Evolutionary conservation across 768 basidiomycete genomes (phyloP).

Genomic region (Xanthoconium stramineum): DNA sequence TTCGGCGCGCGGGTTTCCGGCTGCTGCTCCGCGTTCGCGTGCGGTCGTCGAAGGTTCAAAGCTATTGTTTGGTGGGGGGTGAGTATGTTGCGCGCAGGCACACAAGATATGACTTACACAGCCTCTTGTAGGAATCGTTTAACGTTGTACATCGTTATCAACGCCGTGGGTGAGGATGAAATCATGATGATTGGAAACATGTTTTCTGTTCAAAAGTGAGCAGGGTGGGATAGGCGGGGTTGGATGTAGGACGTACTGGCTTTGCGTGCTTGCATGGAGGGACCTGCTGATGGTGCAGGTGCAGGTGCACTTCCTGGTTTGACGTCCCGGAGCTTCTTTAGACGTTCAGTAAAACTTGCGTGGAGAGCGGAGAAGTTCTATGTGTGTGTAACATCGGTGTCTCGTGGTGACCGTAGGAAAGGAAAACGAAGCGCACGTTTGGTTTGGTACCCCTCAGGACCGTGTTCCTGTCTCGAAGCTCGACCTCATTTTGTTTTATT

Average conservation of each 20-base stretch:
- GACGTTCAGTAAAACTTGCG: slow-evolving; percentile 63
- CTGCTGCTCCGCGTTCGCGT: slow-evolving; percentile 59
- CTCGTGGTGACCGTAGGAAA: neutral
- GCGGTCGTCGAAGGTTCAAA: slow-evolving; percentile 79
- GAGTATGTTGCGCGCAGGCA: neutral
- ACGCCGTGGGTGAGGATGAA: slow-evolving; percentile 86
- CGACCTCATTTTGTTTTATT: slow-evolving; percentile 70
- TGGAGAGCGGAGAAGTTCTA: slow-evolving; percentile 82
- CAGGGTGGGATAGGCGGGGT: neutral
- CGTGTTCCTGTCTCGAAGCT: slow-evolving; percentile 77
- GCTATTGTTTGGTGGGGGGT: slow-evolving; percentile 28
- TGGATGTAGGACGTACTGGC: slow-evolving; percentile 46
- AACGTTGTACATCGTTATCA: slow-evolving; percentile 70
- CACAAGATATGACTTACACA: slow-evolving; percentile 42
- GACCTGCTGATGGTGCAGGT: slow-evolving; percentile 36
- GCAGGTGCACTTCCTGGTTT: slow-evolving; percentile 48
- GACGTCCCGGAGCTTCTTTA: slow-evolving; percentile 74
- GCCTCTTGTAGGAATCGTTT: slow-evolving; percentile 91
- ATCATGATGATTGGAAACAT: slow-evolving; percentile 96
- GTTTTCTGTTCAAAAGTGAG: slow-evolving; percentile 43
- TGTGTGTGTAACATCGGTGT: neutral
- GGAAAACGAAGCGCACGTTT: slow-evolving; percentile 52
- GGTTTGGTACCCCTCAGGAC: slow-evolving; percentile 81
- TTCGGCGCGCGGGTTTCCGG: slow-evolving; percentile 73
- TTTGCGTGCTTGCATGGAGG: slow-evolving; percentile 56